These are phyloP conservation scores for Globisporangium polare DNA, from an alignment of 352 stramenopile species.

Conservation along the genomic window DNA sequence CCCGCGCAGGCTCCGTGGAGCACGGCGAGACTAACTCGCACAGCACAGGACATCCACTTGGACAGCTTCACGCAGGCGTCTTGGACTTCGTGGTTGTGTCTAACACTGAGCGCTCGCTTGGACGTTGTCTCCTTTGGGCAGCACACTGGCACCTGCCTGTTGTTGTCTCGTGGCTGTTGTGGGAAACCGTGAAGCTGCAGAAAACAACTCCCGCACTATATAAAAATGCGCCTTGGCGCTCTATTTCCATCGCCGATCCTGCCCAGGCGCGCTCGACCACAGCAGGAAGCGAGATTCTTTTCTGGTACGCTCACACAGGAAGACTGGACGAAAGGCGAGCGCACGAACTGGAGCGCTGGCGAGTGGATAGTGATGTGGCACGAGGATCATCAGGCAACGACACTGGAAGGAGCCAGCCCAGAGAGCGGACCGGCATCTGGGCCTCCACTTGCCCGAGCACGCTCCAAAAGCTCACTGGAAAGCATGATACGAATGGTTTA, in stretches of 20 bases:
- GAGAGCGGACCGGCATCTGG: no score
- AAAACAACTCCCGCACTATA: neutral
- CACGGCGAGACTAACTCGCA: neutral
- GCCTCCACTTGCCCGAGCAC: no score
- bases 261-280: neutral
- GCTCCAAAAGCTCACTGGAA: no score
- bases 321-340: no score
- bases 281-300: no score
- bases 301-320: no score
- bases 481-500: no score
- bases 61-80: neutral
- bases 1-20: slow-evolving; percentile 14
- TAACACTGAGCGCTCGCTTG: neutral
- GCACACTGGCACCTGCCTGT: neutral
- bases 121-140: neutral
- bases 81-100: neutral
- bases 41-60: neutral
- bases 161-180: neutral
- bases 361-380: no score
- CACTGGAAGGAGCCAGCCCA: no score
- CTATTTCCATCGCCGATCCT: neutral
- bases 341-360: no score
- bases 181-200: neutral
- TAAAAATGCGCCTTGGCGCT: neutral
- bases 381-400: no score